A percentile compares a stretch with the other conserved stretches of the same genome.
These are phyloP conservation scores for Bassia scoparia DNA, from an alignment of 148 eudicot genomes.

Conservation along the genomic window DNA sequence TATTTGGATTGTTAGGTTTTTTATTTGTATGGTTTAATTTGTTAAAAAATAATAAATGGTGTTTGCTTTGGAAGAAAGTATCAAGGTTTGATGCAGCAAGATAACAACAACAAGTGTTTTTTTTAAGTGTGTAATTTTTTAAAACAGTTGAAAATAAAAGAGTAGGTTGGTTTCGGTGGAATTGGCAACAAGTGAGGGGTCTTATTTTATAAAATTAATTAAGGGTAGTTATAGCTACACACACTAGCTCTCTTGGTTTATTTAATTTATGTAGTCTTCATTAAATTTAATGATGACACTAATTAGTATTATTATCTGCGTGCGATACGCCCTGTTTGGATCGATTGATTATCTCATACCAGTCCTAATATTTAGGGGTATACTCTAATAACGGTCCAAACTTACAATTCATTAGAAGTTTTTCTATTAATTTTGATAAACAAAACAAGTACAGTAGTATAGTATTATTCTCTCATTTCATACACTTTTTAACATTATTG, in stretches of 20 bases:
- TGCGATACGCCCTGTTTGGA: no score
- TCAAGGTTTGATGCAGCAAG: slow-evolving; percentile 15
- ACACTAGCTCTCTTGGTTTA: background rate
- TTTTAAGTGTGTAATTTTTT: background rate
- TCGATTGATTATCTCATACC: no score
- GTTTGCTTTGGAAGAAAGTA: slow-evolving; percentile 20
- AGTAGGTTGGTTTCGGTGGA: slow-evolving; percentile 22
- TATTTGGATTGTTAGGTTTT: background rate
- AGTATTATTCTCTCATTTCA: no score
- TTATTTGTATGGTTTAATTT: background rate
- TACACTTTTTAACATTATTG: no score
- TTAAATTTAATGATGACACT: no score
- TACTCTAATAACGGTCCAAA: no score
- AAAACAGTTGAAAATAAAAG: slow-evolving; percentile 16
- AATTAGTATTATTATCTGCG: no score
- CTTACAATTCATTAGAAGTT: no score
- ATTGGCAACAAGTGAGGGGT: background rate
- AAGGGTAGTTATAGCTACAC: slow-evolving; percentile 1
- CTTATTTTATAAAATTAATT: background rate
- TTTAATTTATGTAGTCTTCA: no score
- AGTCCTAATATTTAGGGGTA: no score
- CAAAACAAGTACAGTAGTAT: no score
- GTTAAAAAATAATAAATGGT: background rate
- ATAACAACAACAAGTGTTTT: slow-evolving; percentile 11
- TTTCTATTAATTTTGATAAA: no score